These are phyloP conservation scores for Fusarium sp. DNA, from an alignment of 2,329 filamentous ascomycete species.

Conservation along the genomic window DNA sequence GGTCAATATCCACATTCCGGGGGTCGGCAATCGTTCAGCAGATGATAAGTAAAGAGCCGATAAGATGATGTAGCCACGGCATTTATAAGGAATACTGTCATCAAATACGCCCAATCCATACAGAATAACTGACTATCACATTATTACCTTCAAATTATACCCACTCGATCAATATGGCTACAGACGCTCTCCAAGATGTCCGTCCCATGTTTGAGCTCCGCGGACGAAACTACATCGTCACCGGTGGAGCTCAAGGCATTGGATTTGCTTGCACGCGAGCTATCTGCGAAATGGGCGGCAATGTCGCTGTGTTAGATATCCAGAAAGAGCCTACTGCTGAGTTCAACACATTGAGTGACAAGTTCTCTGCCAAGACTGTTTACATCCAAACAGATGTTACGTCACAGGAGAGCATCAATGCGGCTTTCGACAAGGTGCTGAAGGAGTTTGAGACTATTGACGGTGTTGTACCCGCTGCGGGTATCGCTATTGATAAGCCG, in stretches of 20 bases:
- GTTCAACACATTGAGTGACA: constrained; percentile 34
- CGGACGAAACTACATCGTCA: constrained; percentile 49
- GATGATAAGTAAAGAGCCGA: neutral
- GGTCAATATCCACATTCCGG: neutral
- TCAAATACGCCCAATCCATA: neutral
- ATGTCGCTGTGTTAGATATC: constrained; percentile 49
- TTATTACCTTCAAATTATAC: neutral
- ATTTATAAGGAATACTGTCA: neutral
- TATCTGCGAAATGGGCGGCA: constrained; percentile 52
- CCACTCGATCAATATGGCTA: neutral
- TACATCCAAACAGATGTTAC: constrained; percentile 47
- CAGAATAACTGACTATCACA: neutral
- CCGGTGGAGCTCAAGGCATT: constrained; percentile 51
- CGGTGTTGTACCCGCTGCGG: constrained; percentile 47
- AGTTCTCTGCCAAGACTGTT: constrained; percentile 37
- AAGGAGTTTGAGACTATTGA: constrained; percentile 41
- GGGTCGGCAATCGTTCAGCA: neutral
- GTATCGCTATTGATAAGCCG: constrained; percentile 54
- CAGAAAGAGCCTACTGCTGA: constrained; percentile 43
- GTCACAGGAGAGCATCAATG: constrained; percentile 40
- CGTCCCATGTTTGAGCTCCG: constrained; percentile 45
- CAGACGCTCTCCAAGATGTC: constrained; percentile 19
- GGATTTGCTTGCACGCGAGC: constrained; percentile 49
- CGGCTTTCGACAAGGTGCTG: constrained; percentile 37
- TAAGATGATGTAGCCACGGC: neutral